These are phyloP conservation scores for Fraxinus platypoda DNA, from an alignment of 305 asterid genomes.

Conservation along the genomic window DNA sequence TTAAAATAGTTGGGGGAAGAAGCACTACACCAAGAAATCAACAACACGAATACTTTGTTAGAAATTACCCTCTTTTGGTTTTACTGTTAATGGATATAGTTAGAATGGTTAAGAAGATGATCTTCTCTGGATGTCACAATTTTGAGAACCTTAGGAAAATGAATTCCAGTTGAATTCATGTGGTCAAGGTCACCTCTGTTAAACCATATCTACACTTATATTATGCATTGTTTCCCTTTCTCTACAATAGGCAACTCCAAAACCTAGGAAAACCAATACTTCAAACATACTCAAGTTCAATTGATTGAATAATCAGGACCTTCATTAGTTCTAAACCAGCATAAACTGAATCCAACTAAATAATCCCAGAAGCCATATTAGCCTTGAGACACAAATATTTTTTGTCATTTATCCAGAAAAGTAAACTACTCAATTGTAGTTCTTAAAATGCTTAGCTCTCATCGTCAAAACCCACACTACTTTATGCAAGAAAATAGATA, in stretches of 20 bases:
- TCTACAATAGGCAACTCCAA: neutral
- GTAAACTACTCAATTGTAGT: neutral
- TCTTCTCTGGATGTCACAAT: neutral
- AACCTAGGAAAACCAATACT: neutral
- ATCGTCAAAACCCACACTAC: neutral
- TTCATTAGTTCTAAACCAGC: neutral
- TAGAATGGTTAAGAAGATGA: neutral
- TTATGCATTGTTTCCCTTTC: neutral
- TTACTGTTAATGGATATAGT: neutral
- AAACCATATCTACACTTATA: neutral
- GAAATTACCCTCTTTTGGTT: neutral
- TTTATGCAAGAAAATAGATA: neutral
- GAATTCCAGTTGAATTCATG: neutral
- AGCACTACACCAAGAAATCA: neutral
- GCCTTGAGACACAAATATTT: neutral
- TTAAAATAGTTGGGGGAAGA: neutral
- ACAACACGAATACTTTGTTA: neutral
- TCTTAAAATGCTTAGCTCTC: neutral
- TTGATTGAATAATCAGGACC: neutral
- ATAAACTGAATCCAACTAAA: neutral
- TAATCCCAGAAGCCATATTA: neutral
- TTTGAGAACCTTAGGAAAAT: neutral
- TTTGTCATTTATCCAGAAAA: neutral
- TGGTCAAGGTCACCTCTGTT: neutral
- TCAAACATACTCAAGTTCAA: neutral